Evolutionary conservation across 2,329 filamentous ascomycete genomes (phyloP).

Genomic region (Pseudopyricularia javanii): DNA sequence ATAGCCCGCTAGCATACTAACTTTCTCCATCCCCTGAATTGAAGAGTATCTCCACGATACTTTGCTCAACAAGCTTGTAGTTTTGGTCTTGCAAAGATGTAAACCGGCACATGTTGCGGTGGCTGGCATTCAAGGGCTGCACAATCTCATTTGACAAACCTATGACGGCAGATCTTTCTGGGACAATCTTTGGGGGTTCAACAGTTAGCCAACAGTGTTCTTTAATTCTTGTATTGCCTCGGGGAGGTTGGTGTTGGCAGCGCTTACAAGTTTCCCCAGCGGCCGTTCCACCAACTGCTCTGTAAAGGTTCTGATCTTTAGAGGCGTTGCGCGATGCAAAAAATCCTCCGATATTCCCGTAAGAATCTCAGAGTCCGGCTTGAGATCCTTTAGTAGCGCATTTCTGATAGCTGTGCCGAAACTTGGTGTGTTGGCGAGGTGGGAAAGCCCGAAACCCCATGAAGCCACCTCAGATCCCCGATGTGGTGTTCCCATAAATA

Average conservation of each 20-base stretch:
- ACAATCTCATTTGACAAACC: neutral
- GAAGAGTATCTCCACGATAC: neutral
- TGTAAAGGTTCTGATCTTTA: neutral
- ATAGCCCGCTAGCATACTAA: neutral
- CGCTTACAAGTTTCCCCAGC: neutral
- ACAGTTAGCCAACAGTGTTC: neutral
- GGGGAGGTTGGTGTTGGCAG: too few relatives aligned
- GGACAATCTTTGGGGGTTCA: neutral
- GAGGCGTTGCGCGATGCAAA: neutral
- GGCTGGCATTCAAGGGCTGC: neutral
- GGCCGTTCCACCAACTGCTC: neutral
- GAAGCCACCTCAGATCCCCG: neutral
- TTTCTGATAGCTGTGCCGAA: neutral
- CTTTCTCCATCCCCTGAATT: neutral
- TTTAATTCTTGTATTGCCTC: too few relatives aligned
- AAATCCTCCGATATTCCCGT: neutral
- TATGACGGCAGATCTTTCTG: neutral
- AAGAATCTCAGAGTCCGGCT: neutral
- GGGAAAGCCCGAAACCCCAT: neutral
- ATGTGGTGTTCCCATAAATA: neutral
- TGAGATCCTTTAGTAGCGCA: neutral
- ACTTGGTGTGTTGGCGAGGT: neutral
- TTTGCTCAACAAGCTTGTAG: neutral
- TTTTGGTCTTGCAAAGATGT: neutral
- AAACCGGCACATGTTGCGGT: neutral